Evolutionary conservation across 805 yeast species (phyloP).

Genomic region (Wickerhamiella nectarea): DNA sequence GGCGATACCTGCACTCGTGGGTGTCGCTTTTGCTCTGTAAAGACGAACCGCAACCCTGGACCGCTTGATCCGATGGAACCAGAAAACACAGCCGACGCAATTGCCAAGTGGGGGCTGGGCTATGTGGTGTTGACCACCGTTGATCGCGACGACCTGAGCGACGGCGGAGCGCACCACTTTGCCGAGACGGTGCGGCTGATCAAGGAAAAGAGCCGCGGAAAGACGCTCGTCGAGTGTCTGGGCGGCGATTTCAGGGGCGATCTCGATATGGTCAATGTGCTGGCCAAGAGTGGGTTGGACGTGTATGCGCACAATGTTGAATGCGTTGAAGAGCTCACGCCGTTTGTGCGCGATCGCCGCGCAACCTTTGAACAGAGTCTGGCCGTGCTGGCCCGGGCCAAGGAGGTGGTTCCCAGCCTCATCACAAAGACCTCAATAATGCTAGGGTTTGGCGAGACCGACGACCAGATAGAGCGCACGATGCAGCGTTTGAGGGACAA

Average conservation of each 20-base stretch:
- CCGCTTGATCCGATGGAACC: constrained; percentile 94
- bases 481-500: constrained; percentile 60
- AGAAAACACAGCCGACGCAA: constrained; percentile 94
- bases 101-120: constrained; percentile 95
- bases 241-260: constrained; percentile 95
- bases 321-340: constrained; percentile 90
- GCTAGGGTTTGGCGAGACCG: constrained; percentile 96
- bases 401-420: constrained; percentile 54
- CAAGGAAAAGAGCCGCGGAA: constrained; percentile 72
- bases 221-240: constrained; percentile 80
- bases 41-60: constrained; percentile 76
- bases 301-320: constrained; percentile 96
- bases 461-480: constrained; percentile 70
- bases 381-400: constrained; percentile 66
- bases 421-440: constrained; percentile 88
- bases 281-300: constrained; percentile 81
- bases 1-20: constrained; percentile 99
- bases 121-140: constrained; percentile 95
- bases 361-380: constrained; percentile 89
- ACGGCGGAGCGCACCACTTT: constrained; percentile 88
- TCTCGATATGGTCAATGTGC: constrained; percentile 56
- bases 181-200: constrained; percentile 76
- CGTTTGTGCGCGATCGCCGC: constrained; percentile 88
- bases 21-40: constrained; percentile 95
- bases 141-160: constrained; percentile 86